phyloP scores from a whole-genome alignment of 768 basidiomycete genomes.

The Solioccasus polychromus region DNA sequence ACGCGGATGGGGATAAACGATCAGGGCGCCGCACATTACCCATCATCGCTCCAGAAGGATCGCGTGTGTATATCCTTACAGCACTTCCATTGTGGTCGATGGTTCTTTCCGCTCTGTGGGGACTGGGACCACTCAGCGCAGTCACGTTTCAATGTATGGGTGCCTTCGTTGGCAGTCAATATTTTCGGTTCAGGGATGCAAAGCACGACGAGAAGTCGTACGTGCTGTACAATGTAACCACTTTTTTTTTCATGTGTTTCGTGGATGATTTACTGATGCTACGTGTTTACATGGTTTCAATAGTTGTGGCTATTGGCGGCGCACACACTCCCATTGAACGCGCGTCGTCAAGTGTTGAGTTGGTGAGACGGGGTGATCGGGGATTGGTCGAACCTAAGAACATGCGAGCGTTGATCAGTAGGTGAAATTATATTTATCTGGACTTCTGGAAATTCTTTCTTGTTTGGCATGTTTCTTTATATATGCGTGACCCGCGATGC shows the following conservation, averaged over 20 bases:
- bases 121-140: conserved; percentile 8
- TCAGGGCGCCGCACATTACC: conserved; percentile 32
- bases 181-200: conserved; percentile 9
- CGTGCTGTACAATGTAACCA: conserved; percentile 15
- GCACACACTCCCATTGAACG: conserved; percentile 10
- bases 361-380: conserved; percentile 1
- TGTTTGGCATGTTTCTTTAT: no score
- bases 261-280: neutral
- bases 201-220: conserved; percentile 10
- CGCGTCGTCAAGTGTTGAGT: conserved; percentile 1
- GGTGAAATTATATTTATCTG: no score
- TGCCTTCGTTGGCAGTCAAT: conserved; percentile 14
- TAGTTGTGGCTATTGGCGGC: conserved; percentile 10
- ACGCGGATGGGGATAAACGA: conserved; percentile 29
- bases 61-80: conserved; percentile 9
- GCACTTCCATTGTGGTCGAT: conserved; percentile 14
- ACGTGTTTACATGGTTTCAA: neutral
- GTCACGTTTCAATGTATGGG: conserved; percentile 9
- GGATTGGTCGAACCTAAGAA: no score
- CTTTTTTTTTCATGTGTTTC: neutral
- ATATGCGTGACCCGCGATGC: no score
- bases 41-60: conserved; percentile 19
- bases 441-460: no score
- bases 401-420: no score
- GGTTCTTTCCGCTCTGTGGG: conserved; percentile 3